Evolutionary conservation across 306 rosid species (phyloP).

Genomic region (Ceratonia siliqua): DNA sequence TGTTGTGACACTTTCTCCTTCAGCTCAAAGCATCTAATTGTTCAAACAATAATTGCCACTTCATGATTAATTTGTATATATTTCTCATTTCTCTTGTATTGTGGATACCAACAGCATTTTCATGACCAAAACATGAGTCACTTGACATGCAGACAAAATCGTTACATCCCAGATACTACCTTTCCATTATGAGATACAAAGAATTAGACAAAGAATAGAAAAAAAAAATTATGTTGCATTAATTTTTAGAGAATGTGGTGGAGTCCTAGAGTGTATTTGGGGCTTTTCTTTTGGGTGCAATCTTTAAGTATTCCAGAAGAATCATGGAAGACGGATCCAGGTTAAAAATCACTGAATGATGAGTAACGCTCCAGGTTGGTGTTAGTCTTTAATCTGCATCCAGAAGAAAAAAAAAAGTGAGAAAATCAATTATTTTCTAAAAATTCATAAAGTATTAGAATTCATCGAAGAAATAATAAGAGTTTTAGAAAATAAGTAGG

Average conservation of each 20-base stretch:
- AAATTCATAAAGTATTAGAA: conserved; percentile 11
- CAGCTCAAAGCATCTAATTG: neutral
- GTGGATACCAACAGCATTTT: neutral
- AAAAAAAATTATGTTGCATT: neutral
- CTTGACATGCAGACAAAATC: conserved; percentile 14
- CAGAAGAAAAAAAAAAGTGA: conserved; percentile 25
- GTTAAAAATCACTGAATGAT: conserved; percentile 27
- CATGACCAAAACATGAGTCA: neutral
- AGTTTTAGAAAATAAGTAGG: no score
- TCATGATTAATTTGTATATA: neutral
- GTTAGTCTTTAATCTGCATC: conserved; percentile 43
- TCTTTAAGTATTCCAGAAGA: conserved; percentile 29
- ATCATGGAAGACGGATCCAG: conserved; percentile 8
- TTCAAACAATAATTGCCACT: neutral
- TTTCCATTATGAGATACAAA: neutral
- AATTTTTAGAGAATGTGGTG: conserved; percentile 20
- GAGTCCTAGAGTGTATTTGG: conserved; percentile 19
- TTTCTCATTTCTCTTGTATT: neutral
- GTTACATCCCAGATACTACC: conserved; percentile 28
- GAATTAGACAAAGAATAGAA: conserved; percentile 7
- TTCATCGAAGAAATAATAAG: conserved; percentile 8
- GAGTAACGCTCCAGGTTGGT: conserved; percentile 20
- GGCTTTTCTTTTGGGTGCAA: conserved; percentile 30
- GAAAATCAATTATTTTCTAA: neutral
- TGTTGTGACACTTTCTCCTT: neutral